Evolutionary conservation across 2,329 filamentous ascomycete species (phyloP), one percentile per base, ranked within the genome.

Genomic region (Diaporthe capsici): DNA sequence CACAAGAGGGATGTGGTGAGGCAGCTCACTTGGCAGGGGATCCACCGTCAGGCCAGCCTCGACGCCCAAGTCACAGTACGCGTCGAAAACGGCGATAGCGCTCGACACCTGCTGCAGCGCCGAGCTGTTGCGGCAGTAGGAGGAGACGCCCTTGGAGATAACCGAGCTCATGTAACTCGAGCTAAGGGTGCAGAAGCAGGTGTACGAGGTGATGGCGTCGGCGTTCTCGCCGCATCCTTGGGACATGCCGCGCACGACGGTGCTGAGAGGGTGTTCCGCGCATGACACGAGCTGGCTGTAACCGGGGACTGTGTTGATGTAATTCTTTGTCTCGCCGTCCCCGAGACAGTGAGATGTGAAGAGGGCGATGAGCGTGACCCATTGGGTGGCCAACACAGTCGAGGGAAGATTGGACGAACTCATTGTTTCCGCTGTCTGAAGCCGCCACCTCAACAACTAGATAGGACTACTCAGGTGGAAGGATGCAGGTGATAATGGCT

Each of bases 81-180:
- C 58, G 58, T 61, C 58, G 10, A 37, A 61, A 4, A 61, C 58
- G 3, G 58, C 58, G 34, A 61, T 39, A 3, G 58, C 58, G 31
- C 58, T 61, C n/a, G 58, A 61, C 13, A 61, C 58, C 37, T 61
- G 58, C 58, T 39, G 31, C 2, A 15, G 20, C 58, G 58, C 58
- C 6, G 58, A 42, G 58, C 58, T 61, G n/a, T 61, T 61, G 22
- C 58, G 58, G 13, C 58, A 61, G 4, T 61, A n/a, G 34, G 58
- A 61, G 22, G 58, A 42, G 37, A 61, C 58, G 22, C 9, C 58
- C 58, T 61, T 61, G 6, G 58, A 61, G 22, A 61, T 61, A 22
- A 8, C 58, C 58, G 58, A 61, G 58, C 58, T 61, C 58, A 61
- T 61, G n/a, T 61, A 42, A 13, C 34, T 61, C 58, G 58, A 61